Evolutionary conservation across 441 rosid species (phyloP), one percentile per base, ranked within the genome.

Genomic region (Biscutella laevigata): DNA sequence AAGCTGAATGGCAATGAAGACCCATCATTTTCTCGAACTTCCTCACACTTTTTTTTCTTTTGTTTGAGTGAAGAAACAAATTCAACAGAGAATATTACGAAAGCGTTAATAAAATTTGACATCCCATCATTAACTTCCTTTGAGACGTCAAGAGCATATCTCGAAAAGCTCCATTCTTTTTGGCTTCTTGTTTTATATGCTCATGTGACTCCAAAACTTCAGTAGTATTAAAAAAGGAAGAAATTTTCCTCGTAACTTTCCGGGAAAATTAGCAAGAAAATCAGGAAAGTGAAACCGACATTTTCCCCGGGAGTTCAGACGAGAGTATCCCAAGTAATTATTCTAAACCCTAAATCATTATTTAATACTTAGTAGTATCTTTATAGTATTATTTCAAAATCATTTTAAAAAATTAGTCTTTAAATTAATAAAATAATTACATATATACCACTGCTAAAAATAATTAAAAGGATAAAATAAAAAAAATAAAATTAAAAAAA

Each of bases 21-120:
- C 66, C 74, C 62, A 61, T 62, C 84, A 76, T 77, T 42, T 43
- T 71, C 62, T 58, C 61, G 22, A 33, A 49, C 52, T 45, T 32
- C 39, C 39, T 59, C 11, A 25, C 19, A 48, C 7, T 8, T 25
- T 4, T 20, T n/a, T n/a, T n/a, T n/a, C n/a, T 24, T 14, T 5
- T 58, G 52, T 40, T 55, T 50, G 11, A 17, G 39, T 49, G 59
- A 33, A 32, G 44, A n/a, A n/a, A n/a, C n/a, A 63, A 32, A 46
- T 12, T 25, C 59, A 57, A 57, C 53, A 43, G 6, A 42, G 52
- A 61, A 33, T 33, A 21, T 40, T 5, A 50, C 0, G 42, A 33
- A 42, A 33, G 7, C 8, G 33, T 28, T 28, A 11, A 39, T 14
- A 37, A 57, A 34, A 49, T 15, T 41, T 6, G 7, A 33, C 43